Evolutionary conservation across 208 protist genomes (phyloP).

Genomic region (Wallacemonas sp.): DNA sequence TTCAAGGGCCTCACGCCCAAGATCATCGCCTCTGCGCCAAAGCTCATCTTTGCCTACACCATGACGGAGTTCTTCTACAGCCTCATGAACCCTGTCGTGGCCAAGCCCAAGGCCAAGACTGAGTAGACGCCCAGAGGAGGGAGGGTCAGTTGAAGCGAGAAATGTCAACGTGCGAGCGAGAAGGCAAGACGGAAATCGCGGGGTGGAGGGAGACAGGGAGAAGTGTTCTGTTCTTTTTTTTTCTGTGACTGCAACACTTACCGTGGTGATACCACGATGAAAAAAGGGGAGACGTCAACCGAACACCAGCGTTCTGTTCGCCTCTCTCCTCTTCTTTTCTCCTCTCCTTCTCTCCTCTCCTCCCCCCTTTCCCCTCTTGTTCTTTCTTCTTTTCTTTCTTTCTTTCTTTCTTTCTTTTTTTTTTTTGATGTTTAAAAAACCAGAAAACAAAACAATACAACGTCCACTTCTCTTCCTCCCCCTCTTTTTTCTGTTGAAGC

Average conservation of each 20-base stretch:
- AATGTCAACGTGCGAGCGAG: background rate
- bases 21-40: constrained; percentile 77
- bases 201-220: no score
- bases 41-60: constrained; percentile 87
- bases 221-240: no score
- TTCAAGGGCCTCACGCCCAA: constrained; percentile 92
- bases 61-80: constrained; percentile 83
- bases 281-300: background rate
- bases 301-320: background rate
- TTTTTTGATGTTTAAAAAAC: constrained; percentile 4
- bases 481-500: no score
- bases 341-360: constrained; percentile 5
- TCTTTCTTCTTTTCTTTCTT: background rate
- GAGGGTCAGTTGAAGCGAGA: constrained; percentile 1
- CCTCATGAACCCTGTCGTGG: constrained; percentile 46
- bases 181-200: constrained; percentile 1
- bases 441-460: no score
- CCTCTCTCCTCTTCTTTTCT: constrained; percentile 3
- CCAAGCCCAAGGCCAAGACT: constrained; percentile 11
- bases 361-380: background rate
- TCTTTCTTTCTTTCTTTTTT: constrained; percentile 8
- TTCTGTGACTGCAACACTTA: no score
- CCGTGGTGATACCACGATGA: no score
- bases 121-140: no score
- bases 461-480: no score